Base-by-base conservation (phyloP, 495 filamentous ascomycete genomes). In the Hypoxylon lienhwacheense region DNA sequence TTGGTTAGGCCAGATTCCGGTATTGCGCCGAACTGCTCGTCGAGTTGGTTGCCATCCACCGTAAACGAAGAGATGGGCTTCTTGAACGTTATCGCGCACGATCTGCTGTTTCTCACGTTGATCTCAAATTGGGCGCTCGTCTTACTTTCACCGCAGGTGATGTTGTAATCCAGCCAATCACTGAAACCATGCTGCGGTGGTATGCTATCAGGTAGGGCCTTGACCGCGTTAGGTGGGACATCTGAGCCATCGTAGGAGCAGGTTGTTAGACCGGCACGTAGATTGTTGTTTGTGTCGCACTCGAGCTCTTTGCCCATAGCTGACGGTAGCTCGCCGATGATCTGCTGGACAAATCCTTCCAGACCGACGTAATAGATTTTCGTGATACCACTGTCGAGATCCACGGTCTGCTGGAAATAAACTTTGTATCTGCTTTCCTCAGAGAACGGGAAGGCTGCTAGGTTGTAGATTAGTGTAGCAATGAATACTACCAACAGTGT, bases 361-460 rank as follows among this genome's bases (percentile, higher is more conserved):
- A 91, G 65, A 7, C 90, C 91, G 0, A 76, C 80, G 12, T 97
- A 77, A 36, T 84, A 80, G 28, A 88, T 87, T 20, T 68, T 73
- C 49, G 87, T 90, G 5, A 74, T 68, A 8, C 86, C 86, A 5
- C 75, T 84, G 59, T 90, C 87, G 15, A 95, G 80, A 59, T 96
- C 82, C 39, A 96, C 76, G 5, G 81, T 80, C 63, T 98, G 91
- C 5, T 86, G 67, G 72, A 97, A 97, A 70, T 85, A 95, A 32
- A 91, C 70, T 64, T 97, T 97, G 59, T 96, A 79, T 36, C 91
- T 80, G 58, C 81, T 87, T 31, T 82, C 74, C 21, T 77, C 73
- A 0, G 89, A 90, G 73, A 97, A 97, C 1, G 93, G 93, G 69
- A 96, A 96, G 4, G 88, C 91, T 16, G 77, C 70, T 7, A 96